Conservation (phyloP, 78 protist species). For the Diacronema lutheri region DNA sequence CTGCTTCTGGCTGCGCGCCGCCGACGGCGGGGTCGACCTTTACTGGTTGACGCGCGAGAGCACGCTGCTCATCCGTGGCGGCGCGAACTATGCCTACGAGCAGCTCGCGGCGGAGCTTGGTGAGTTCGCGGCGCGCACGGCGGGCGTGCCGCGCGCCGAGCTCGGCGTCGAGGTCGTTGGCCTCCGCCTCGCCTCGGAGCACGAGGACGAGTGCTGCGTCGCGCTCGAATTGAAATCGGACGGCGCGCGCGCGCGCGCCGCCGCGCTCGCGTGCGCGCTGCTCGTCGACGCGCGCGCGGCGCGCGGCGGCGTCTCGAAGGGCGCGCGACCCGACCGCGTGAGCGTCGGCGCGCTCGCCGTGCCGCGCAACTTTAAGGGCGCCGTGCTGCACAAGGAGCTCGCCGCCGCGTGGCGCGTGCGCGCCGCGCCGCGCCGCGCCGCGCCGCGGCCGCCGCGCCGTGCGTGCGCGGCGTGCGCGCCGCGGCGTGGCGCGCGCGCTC, state of each 20-base stretch:
- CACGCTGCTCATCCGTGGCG: conserved; percentile 15
- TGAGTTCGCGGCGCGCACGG: neutral
- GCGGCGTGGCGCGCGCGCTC: too few relatives aligned
- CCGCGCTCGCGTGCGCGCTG: neutral
- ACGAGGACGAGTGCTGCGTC: conserved; percentile 17
- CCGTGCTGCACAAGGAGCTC: neutral
- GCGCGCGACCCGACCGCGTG: neutral
- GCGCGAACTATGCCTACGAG: conserved; percentile 10
- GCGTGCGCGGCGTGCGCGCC: too few relatives aligned
- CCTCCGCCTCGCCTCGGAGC: neutral
- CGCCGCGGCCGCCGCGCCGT: too few relatives aligned
- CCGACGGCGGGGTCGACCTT: neutral
- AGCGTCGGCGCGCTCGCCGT: neutral
- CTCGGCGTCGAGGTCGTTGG: neutral
- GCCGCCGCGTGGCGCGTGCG: too few relatives aligned
- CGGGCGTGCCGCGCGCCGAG: neutral
- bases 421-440: too few relatives aligned
- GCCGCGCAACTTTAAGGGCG: conserved; percentile 27
- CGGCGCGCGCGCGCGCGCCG: neutral
- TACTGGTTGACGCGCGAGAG: neutral
- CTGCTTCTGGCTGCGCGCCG: neutral
- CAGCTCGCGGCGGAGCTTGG: neutral
- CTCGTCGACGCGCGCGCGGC: neutral
- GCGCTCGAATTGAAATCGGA: neutral
- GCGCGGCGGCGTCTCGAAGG: neutral